Conservation (phyloP, 2,329 filamentous ascomycete genomes). For the Xenosphaeropsis pyriputrescens region DNA sequence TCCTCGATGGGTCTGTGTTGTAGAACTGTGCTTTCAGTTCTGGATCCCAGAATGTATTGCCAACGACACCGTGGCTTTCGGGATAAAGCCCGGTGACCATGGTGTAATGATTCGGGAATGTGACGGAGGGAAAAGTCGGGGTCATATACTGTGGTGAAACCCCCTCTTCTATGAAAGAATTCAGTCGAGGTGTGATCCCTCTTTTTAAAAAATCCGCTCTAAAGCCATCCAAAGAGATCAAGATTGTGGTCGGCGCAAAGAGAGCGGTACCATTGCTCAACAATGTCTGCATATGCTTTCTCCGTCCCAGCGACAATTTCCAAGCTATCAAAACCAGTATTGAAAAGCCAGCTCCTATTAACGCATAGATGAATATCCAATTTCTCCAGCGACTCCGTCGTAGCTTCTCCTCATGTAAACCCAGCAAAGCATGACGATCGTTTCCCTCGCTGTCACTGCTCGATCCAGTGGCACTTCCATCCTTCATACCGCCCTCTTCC, state of each 20-base stretch:
- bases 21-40: conserved; percentile 64
- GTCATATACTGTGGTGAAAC: conserved; percentile 87
- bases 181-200: conserved; percentile 66
- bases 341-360: conserved; percentile 36
- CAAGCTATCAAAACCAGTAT: conserved; percentile 41
- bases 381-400: conserved; percentile 37
- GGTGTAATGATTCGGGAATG: conserved; percentile 94
- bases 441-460: conserved; percentile 46
- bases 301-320: conserved; percentile 37
- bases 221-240: conserved; percentile 92
- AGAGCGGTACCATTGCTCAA: conserved; percentile 73
- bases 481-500: conserved; percentile 64
- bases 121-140: conserved; percentile 90
- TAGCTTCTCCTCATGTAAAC: conserved; percentile 27
- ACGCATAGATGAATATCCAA: conserved; percentile 36
- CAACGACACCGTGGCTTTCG: conserved; percentile 83
- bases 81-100: conserved; percentile 85
- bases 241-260: conserved; percentile 82
- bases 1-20: conserved; percentile 64
- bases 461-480: conserved; percentile 47
- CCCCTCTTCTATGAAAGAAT: conserved; percentile 63
- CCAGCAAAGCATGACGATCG: conserved; percentile 34
- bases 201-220: conserved; percentile 79
- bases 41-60: conserved; percentile 91
- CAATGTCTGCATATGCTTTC: conserved; percentile 20